Base-by-base conservation (phyloP, 129 eudicot genomes). In the Erigeron canadensis region DNA sequence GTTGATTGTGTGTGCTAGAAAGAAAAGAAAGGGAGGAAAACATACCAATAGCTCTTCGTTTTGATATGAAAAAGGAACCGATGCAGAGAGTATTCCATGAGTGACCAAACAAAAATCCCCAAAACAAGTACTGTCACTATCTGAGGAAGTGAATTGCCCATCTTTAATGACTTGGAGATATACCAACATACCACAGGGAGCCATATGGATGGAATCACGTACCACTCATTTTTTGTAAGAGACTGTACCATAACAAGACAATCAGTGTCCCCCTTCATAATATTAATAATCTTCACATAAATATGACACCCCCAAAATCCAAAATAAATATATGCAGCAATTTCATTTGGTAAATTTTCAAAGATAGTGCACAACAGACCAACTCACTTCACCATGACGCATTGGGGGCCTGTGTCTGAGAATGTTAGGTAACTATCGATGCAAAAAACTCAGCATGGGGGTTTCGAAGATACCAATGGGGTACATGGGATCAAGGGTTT, bases 41-140 rank as follows among this genome's bases (percentile, higher is more conserved):
- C 77, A 41, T 67, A 94, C 96, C 95, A 94, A 51, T 94, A 94
- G 75, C 90, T 86, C 80, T 81, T 94, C 7, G 98, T 87, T 53
- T 94, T 69, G 50, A 90, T 90, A 86, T 95, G 99, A 77, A 95
- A 95, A 58, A 95, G 94, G 73, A 90, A 95, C 44, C 99, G 96
- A 53, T 95, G 99, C 39, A 95, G 82, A 22, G 84, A 76, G 77
- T 95, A 95, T 71, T 95, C 99, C 71, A 90, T 19, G 63, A 95
- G 82, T 69, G 99, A 84, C 99, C 99, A 95, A 21, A 81, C 19
- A 51, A 88, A 84, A 34, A 90, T 86, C 63, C 99, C 99, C 62
- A 74, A 12, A 47, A 73, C 69, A 68, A 84, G 79, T 82, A 81
- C 69, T 10, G 72, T 15, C 67, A 84, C 89, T 44, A 90, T 74